A percentile compares a stretch with the other conserved stretches of the same genome.
Evolutionary conservation across 2,329 filamentous ascomycete genomes (phyloP).

Genomic region (Didymella glomerata): DNA sequence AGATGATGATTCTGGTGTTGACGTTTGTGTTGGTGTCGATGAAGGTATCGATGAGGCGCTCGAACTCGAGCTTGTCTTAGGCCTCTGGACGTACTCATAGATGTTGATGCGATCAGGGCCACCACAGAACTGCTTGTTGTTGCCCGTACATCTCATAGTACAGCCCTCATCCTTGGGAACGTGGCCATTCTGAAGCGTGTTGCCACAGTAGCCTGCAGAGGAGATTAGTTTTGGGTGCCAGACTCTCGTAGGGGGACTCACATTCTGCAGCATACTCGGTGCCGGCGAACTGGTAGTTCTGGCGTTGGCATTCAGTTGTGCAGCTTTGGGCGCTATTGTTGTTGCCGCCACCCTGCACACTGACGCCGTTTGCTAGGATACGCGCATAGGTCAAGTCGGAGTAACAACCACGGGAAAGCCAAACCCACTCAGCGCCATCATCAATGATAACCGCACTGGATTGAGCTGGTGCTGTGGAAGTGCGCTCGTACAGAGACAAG

Average conservation of each 20-base stretch:
- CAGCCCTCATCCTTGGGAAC: conserved; percentile 22
- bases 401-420: conserved; percentile 23
- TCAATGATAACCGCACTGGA: conserved; percentile 1
- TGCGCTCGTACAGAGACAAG: conserved; percentile 27
- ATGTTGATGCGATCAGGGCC: conserved; percentile 37
- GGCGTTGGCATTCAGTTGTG: conserved; percentile 20
- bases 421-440: conserved; percentile 3
- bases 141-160: conserved; percentile 27
- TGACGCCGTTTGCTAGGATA: conserved; percentile 12
- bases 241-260: neutral
- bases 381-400: conserved; percentile 19
- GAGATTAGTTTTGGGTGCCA: neutral
- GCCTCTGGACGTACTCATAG: conserved; percentile 21
- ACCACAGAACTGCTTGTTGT: conserved; percentile 26
- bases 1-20: neutral
- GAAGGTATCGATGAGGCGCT: neutral
- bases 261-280: conserved; percentile 21
- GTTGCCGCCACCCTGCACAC: conserved; percentile 14
- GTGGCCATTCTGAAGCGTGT: conserved; percentile 26
- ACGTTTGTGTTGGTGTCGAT: conserved; percentile 1
- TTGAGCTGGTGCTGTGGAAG: conserved; percentile 5
- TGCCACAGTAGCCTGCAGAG: conserved; percentile 22
- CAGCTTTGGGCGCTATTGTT: conserved; percentile 25
- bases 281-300: conserved; percentile 22
- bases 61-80: neutral